These are phyloP conservation scores for Wallacemonas collosoma DNA, from an alignment of 208 protist genomes.

Conservation along the genomic window DNA sequence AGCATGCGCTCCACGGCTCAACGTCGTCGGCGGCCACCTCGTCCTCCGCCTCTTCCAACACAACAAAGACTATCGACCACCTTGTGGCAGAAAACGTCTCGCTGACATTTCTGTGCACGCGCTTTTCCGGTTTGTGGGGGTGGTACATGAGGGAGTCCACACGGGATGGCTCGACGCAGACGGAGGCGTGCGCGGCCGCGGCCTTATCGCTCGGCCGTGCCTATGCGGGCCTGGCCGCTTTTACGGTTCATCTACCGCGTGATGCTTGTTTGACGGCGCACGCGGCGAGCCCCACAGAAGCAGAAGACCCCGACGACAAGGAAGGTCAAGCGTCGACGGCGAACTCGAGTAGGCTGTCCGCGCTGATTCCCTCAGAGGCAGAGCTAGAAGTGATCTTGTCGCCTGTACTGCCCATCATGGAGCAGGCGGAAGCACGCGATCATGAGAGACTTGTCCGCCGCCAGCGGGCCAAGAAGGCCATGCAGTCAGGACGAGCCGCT, in stretches of 20 bases:
- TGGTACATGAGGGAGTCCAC: not conserved
- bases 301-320: not conserved
- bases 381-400: not conserved
- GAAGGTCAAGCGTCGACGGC: not conserved
- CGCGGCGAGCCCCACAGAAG: not conserved
- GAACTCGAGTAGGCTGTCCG: not conserved
- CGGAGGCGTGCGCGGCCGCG: slow-evolving; percentile 1
- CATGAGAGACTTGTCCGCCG: not conserved
- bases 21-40: not conserved
- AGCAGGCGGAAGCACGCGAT: not conserved
- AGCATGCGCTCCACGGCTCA: not conserved
- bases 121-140: slow-evolving; percentile 4
- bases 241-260: not conserved
- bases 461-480: not conserved
- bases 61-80: not conserved
- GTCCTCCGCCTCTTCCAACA: not conserved
- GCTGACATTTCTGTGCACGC: not conserved
- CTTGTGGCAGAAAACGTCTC: not conserved
- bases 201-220: slow-evolving; percentile 1
- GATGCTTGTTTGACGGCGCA: not conserved
- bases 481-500: no score
- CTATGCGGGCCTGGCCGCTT: not conserved
- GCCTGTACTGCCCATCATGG: not conserved
- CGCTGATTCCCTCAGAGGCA: slow-evolving; percentile 9
- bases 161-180: not conserved